Base-by-base conservation (phyloP, 108 stramenopile species). In the Nitzschia inconspicua region DNA sequence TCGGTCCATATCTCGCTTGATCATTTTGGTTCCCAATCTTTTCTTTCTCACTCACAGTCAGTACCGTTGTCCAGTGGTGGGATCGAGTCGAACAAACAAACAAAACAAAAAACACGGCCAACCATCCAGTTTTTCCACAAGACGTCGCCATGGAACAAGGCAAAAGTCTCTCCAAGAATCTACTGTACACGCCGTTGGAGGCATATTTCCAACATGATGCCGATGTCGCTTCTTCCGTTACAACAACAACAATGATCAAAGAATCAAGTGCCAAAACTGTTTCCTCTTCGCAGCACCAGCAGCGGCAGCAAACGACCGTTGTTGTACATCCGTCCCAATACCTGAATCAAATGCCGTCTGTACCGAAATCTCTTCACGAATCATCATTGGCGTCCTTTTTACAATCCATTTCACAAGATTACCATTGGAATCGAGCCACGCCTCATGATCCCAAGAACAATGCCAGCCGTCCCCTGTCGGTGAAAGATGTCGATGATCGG, bases 131-230 rank as follows among this genome's bases (percentile, higher is more conserved):
- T n/a, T n/a, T n/a, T n/a, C n/a, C n/a, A n/a, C n/a, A n/a, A n/a
- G n/a, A n/a, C n/a, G 8, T 16, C 46, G 46, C 46, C 9, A 47
- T 14, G 60, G 31, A 48, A 4, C 39, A 49, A 26, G 56, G 59
- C 10, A 73, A 59, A 40, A 65, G 27, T 6, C 57, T 77, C 7
- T 77, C 76, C 10, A 40, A 59, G 13, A 70, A 70, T 57, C 63
- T 43, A n/a, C 14, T 77, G 40, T 77, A 77, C 25, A 32, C 69
- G 34, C 76, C 76, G 4, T 13, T 77, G n/a, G 48, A 53, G 4
- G 65, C 76, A 22, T 77, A 70, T 39, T 60, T 57, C 18, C 30
- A 62, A 48, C 35, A 44, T 13, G 32, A 25, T 28, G 44, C 27
- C 0, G 53, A 23, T 0, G 50, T 18, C 4, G 27, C 11, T 29